Percentiles rank a stretch among this genome's conserved stretches.
phyloP scores from a whole-genome alignment of 2,329 filamentous ascomycete species.

The Epichloe aotearoae region DNA sequence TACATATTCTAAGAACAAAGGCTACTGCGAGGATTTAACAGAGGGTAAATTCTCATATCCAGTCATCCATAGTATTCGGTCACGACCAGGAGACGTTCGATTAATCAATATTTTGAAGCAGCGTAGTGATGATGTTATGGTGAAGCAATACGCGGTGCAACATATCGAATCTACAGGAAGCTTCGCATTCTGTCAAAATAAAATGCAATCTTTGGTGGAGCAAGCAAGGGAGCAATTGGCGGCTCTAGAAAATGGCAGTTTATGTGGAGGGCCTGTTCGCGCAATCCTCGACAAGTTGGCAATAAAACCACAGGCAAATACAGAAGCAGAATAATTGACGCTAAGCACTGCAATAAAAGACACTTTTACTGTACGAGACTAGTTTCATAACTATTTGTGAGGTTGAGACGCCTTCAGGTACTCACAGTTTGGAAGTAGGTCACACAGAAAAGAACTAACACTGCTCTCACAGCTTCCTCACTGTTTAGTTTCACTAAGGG shows the following conservation, averaged over 20 bases:
- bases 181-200: conserved; percentile 1
- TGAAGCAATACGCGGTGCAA: conserved; percentile 3
- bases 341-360: too few relatives aligned
- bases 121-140: conserved; percentile 1
- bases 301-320: background rate
- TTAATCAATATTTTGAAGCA: conserved; percentile 5
- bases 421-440: too few relatives aligned
- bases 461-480: too few relatives aligned
- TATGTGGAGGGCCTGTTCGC: background rate
- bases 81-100: conserved; percentile 1
- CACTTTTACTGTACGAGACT: too few relatives aligned
- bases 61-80: conserved; percentile 6
- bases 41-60: conserved; percentile 8
- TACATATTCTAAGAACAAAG: conserved; percentile 5
- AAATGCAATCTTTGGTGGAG: background rate
- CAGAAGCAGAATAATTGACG: background rate
- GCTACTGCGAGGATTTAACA: conserved; percentile 5
- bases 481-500: too few relatives aligned
- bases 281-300: background rate
- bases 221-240: background rate
- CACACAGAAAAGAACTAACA: too few relatives aligned
- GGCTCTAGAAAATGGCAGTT: background rate
- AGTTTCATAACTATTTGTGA: too few relatives aligned
- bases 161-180: conserved; percentile 4
- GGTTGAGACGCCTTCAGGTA: too few relatives aligned